Base-by-base conservation (phyloP, 331 rosid species). In the Arachis monticola region DNA sequence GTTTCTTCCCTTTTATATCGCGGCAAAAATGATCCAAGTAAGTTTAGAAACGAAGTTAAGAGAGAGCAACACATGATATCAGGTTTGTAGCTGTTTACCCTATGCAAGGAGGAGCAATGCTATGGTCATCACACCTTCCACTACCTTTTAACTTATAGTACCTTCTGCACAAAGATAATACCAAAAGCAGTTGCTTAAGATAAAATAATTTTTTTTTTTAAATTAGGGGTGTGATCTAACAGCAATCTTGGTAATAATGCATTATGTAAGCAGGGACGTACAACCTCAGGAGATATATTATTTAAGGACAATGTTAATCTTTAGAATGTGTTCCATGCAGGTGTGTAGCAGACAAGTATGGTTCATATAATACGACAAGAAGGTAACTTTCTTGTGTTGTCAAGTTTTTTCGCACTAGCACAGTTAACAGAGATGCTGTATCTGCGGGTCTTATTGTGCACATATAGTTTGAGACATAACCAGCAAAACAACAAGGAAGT, bases 41-140 rank as follows among this genome's bases (percentile, higher is more conserved):
- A 48, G 22, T 45, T 66, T 8, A 12, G 22, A 64, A 64, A 48
- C 35, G 1, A 53, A 41, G 32, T 14, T 48, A 22, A 57, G 38
- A 64, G 40, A 67, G 75, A 74, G 74, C 13, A 66, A 56, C 66
- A 73, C 12, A 35, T n/a, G 47, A 74, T 61, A 73, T 46, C 55
- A 3, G 35, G n/a, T 11, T 69, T 57, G 41, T 17, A 74, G 13
- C 45, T 63, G 61, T 57, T 77, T 94, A 94, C 99, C 99, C 99
- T 4, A 78, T 40, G 84, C 97, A 90, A 10, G 96, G 96, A 77
- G 97, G 96, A 62, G 79, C 79, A 1, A 82, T 69, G 81, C 96
- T 94, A 22, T 60, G 59, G 63, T 73, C 77, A 45, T 91, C 88
- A 68, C 99, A 94, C 80, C 89, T 83, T 84, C 81, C 91, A 48